These are phyloP conservation scores for Lasiodiplodia sp. DNA, from an alignment of 2,329 filamentous ascomycete genomes.

Conservation along the genomic window DNA sequence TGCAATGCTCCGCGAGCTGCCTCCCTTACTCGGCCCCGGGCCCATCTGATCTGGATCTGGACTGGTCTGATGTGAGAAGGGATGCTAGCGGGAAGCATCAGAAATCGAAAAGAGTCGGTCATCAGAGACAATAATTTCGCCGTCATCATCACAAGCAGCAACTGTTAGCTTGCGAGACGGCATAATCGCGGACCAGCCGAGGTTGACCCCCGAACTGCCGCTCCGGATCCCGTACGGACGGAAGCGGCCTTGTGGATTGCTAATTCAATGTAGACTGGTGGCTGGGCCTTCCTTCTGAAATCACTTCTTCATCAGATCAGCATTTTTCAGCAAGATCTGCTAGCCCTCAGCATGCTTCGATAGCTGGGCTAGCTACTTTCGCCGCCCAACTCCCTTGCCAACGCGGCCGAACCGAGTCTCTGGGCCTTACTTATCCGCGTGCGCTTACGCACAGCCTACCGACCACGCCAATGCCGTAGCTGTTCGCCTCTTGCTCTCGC, in stretches of 20 bases:
- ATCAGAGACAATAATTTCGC: conserved; percentile 14
- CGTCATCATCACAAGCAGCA: conserved; percentile 8
- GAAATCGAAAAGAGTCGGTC: conserved; percentile 18
- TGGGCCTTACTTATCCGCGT: conserved; percentile 28
- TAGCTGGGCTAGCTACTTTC: conserved; percentile 6
- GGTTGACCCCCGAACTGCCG: background rate
- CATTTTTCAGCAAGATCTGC: conserved; percentile 11
- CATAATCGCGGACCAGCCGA: background rate
- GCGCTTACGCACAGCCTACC: conserved; percentile 19
- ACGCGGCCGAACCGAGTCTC: conserved; percentile 21
- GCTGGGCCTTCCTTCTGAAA: conserved; percentile 2
- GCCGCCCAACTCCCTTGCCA: conserved; percentile 9
- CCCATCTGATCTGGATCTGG: conserved; percentile 22
- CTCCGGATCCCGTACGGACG: conserved; percentile 3
- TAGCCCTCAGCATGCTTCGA: conserved; percentile 13
- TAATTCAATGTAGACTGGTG: background rate
- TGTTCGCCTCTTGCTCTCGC: background rate
- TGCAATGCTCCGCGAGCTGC: background rate
- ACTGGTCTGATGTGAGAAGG: conserved; percentile 22
- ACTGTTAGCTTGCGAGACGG: background rate
- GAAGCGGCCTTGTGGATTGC: background rate
- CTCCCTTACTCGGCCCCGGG: conserved; percentile 11
- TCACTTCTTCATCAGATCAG: conserved; percentile 12
- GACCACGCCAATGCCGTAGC: conserved; percentile 5
- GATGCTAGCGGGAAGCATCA: conserved; percentile 16